Conservation (phyloP, 2,329 filamentous ascomycete genomes). For the Diaporthe vaccinii region DNA sequence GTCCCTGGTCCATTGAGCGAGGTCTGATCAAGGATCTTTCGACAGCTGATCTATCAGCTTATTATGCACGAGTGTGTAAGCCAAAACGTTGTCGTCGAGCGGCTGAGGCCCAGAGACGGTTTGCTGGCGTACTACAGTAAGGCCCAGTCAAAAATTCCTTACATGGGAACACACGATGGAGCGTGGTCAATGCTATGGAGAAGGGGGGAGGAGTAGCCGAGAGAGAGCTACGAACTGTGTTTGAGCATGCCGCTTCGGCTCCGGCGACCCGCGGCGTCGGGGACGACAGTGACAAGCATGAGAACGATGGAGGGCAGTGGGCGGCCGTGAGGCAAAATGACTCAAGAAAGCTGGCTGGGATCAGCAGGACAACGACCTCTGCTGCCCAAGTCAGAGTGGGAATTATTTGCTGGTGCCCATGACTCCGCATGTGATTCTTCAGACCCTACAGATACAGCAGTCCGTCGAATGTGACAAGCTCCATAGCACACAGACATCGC, state of each 20-base stretch:
- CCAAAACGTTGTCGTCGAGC: background rate
- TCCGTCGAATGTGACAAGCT: constrained; percentile 1
- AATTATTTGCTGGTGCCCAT: background rate
- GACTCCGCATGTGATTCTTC: constrained; percentile 32
- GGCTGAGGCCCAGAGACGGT: background rate
- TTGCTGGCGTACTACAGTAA: background rate
- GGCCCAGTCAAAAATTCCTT: background rate
- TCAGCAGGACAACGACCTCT: background rate
- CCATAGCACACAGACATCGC: constrained; percentile 20
- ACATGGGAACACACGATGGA: background rate
- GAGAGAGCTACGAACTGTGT: constrained; percentile 1
- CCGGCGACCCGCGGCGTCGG: constrained; percentile 28
- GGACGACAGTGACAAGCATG: constrained; percentile 19
- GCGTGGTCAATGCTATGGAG: background rate
- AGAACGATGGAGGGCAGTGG: constrained; percentile 27
- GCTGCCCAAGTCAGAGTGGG: constrained; percentile 26
- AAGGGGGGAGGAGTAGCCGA: background rate
- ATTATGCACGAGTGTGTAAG: constrained; percentile 26
- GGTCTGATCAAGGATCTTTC: constrained; percentile 28
- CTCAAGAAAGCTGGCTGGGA: constrained; percentile 31
- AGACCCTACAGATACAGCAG: background rate
- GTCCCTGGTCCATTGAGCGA: constrained; percentile 32
- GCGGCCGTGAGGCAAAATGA: constrained; percentile 25
- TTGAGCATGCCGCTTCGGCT: constrained; percentile 26
- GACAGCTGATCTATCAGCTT: constrained; percentile 32